Percentiles rank a stretch among this genome's conserved stretches.
phyloP scores from a whole-genome alignment of 352 stramenopile genomes.

The Aphanomyces invadans region DNA sequence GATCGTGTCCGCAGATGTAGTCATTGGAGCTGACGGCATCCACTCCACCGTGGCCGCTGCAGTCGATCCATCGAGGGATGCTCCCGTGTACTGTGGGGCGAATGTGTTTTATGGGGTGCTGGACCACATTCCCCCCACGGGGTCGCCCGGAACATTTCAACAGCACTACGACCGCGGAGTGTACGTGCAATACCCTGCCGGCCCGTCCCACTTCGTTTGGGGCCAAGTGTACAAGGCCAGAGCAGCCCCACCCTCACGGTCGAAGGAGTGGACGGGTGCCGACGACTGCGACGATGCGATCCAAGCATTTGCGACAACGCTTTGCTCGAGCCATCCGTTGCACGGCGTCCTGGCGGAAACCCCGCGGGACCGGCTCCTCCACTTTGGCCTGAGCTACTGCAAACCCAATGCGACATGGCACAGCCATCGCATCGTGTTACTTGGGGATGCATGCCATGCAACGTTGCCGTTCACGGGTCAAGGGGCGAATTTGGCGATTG shows the following conservation, averaged over 20 bases:
- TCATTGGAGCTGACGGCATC: neutral
- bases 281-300: neutral
- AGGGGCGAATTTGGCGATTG: neutral
- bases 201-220: neutral
- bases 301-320: neutral
- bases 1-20: neutral
- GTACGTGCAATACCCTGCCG: neutral
- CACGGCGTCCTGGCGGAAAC: neutral
- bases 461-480: neutral
- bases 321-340: neutral
- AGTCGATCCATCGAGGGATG: neutral
- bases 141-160: neutral
- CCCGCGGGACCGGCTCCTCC: neutral
- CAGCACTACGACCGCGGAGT: neutral
- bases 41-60: neutral
- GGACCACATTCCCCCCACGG: neutral
- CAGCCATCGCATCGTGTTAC: neutral
- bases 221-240: neutral
- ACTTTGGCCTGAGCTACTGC: neutral
- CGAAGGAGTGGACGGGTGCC: neutral
- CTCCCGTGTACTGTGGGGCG: neutral
- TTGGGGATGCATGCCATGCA: neutral
- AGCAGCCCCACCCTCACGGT: neutral
- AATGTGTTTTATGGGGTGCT: constrained; percentile 1
- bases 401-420: neutral